phyloP scores from a whole-genome alignment of 768 basidiomycete species.

The Leucosporidium scottii region DNA sequence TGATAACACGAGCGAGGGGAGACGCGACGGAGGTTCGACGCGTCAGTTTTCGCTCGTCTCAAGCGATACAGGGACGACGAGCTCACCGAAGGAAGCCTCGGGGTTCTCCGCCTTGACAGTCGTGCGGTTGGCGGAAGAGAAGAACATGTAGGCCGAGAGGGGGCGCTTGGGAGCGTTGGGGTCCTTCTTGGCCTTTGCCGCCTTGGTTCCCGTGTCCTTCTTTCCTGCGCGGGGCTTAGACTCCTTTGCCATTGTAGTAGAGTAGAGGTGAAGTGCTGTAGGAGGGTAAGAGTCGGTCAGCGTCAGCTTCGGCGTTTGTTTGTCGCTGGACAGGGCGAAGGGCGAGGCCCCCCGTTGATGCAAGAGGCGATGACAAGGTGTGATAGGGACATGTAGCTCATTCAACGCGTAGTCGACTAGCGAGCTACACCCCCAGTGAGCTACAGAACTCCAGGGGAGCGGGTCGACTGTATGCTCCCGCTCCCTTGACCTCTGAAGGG shows the following conservation, averaged over 20 bases:
- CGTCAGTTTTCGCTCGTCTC: too few relatives aligned
- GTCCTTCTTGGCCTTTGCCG: constrained; percentile 26
- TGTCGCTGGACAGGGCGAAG: too few relatives aligned
- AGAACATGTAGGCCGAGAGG: constrained; percentile 98
- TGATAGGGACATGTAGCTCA: too few relatives aligned
- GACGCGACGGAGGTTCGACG: background rate
- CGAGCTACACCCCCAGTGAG: too few relatives aligned
- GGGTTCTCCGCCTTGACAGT: constrained; percentile 94
- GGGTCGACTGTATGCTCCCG: too few relatives aligned
- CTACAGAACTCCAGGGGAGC: too few relatives aligned
- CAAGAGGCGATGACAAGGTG: too few relatives aligned
- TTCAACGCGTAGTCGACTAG: too few relatives aligned
- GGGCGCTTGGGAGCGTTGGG: constrained; percentile 58
- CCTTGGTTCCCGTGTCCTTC: constrained; percentile 9
- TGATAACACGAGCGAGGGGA: background rate
- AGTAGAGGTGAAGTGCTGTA: too few relatives aligned
- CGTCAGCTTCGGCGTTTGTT: background rate
- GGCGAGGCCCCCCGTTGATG: too few relatives aligned
- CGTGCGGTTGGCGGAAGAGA: constrained; percentile 91
- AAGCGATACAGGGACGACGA: background rate
- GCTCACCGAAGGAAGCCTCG: constrained; percentile 78
- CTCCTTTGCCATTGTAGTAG: constrained; percentile 32
- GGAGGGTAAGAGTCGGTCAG: background rate
- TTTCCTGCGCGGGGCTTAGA: constrained; percentile 19
- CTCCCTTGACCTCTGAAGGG: too few relatives aligned